These are phyloP conservation scores for Claviceps citrina DNA, from an alignment of 2,329 filamentous ascomycete species.

Conservation along the genomic window DNA sequence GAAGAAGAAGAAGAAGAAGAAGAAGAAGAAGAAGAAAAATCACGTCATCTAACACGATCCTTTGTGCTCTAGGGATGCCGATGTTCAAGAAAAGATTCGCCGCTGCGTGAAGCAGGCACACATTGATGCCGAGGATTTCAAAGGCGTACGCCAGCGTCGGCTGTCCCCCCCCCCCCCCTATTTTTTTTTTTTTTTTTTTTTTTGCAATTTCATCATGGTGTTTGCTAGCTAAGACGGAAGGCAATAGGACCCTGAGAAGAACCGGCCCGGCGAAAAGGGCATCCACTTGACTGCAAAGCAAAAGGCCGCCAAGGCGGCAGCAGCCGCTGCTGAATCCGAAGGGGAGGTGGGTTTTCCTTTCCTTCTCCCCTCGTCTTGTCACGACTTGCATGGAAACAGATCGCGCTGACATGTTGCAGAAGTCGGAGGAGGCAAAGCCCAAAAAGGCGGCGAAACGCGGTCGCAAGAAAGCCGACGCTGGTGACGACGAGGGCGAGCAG, in stretches of 20 bases:
- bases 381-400: too few species aligned
- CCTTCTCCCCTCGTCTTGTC: too few species aligned
- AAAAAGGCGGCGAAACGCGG: conserved; percentile 21
- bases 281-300: conserved; percentile 35
- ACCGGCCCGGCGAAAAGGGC: conserved; percentile 50
- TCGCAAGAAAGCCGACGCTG: conserved; percentile 19
- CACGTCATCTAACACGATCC: background rate
- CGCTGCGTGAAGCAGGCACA: conserved; percentile 61
- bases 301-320: conserved; percentile 18
- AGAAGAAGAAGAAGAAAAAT: too few species aligned
- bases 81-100: conserved; percentile 57
- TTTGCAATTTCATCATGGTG: background rate
- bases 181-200: too few species aligned
- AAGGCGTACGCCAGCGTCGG: conserved; percentile 41
- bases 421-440: conserved; percentile 10
- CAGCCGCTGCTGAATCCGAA: conserved; percentile 14
- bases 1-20: too few species aligned
- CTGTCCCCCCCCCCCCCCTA: too few species aligned
- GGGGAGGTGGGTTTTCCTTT: conserved; percentile 9
- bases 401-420: conserved; percentile 5
- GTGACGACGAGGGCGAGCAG: conserved; percentile 17
- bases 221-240: background rate
- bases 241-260: conserved; percentile 57
- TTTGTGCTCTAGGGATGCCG: conserved; percentile 29
- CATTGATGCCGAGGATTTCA: conserved; percentile 76